Evolutionary conservation across 331 rosid genomes (phyloP).

Genomic region (Phaseolus coccineus): DNA sequence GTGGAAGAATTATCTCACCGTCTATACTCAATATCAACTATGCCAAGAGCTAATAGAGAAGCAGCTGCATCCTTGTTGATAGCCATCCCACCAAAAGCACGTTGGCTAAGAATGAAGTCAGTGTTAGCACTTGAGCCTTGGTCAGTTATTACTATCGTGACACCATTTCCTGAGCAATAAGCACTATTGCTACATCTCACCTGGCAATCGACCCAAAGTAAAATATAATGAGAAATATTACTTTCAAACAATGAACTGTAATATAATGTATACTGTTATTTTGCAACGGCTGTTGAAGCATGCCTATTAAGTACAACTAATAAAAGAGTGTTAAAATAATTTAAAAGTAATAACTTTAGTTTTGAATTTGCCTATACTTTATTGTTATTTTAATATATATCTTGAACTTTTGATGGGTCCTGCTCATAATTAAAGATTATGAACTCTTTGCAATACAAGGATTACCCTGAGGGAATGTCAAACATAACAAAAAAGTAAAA

Average conservation of each 20-base stretch:
- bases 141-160: constrained; percentile 77
- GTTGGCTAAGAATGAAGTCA: constrained; percentile 76
- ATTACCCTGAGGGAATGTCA: not conserved
- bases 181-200: constrained; percentile 74
- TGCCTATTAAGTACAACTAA: not conserved
- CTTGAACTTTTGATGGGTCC: not conserved
- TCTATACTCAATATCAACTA: constrained; percentile 70
- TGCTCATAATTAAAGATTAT: not conserved
- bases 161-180: constrained; percentile 78
- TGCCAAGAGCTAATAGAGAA: constrained; percentile 63
- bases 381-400: not conserved
- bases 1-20: constrained; percentile 56
- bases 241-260: constrained; percentile 12
- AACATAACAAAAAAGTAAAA: not conserved
- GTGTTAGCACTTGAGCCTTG: constrained; percentile 72
- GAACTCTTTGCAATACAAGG: not conserved
- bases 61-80: constrained; percentile 62
- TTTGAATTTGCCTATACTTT: not conserved
- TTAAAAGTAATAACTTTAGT: not conserved
- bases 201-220: constrained; percentile 45
- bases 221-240: constrained; percentile 11
- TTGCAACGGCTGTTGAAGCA: constrained; percentile 1
- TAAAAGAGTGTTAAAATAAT: not conserved
- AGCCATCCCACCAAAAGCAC: constrained; percentile 79
- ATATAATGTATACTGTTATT: not conserved